phyloP scores from a whole-genome alignment of 257 asterid species.

The Cordia subcordata region DNA sequence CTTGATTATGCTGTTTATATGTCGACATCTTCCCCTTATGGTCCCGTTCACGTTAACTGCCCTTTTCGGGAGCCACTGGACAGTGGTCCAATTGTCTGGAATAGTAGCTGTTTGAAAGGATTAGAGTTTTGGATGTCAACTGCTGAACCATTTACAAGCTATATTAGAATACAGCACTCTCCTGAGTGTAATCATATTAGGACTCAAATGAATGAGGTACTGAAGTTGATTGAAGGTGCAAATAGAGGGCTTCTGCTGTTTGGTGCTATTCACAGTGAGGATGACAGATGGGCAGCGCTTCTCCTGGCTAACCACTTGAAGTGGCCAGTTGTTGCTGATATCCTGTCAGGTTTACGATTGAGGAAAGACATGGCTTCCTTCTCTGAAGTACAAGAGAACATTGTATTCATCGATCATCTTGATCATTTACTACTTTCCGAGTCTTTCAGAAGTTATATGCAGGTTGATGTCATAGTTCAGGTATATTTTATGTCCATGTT shows the following conservation, averaged over 20 bases:
- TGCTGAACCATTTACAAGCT: slow-evolving; percentile 68
- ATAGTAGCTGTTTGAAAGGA: slow-evolving; percentile 60
- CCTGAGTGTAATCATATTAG: slow-evolving; percentile 23
- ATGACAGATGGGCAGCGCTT: slow-evolving; percentile 96
- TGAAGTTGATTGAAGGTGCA: slow-evolving; percentile 68
- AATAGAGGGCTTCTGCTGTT: slow-evolving; percentile 61
- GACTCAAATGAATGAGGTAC: slow-evolving; percentile 47
- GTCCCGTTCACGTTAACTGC: slow-evolving; percentile 93
- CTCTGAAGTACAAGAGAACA: slow-evolving; percentile 45
- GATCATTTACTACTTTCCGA: slow-evolving; percentile 87
- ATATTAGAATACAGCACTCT: slow-evolving; percentile 50
- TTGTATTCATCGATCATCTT: slow-evolving; percentile 78
- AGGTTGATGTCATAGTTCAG: slow-evolving; percentile 88
- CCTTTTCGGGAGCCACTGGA: slow-evolving; percentile 91
- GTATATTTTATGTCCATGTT: slow-evolving; percentile 24
- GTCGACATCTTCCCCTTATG: slow-evolving; percentile 72
- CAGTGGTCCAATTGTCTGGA: slow-evolving; percentile 49
- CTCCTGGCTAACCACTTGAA: slow-evolving; percentile 77
- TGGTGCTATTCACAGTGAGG: slow-evolving; percentile 80
- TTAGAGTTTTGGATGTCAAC: slow-evolving; percentile 70
- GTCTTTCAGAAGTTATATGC: slow-evolving; percentile 58
- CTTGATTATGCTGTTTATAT: slow-evolving; percentile 70
- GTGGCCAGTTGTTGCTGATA: slow-evolving; percentile 88
- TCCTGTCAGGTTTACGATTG: slow-evolving; percentile 83
- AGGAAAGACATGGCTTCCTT: slow-evolving; percentile 68